Evolutionary conservation across 2,329 filamentous ascomycete species (phyloP).

Genomic region (Ophiostoma ips): DNA sequence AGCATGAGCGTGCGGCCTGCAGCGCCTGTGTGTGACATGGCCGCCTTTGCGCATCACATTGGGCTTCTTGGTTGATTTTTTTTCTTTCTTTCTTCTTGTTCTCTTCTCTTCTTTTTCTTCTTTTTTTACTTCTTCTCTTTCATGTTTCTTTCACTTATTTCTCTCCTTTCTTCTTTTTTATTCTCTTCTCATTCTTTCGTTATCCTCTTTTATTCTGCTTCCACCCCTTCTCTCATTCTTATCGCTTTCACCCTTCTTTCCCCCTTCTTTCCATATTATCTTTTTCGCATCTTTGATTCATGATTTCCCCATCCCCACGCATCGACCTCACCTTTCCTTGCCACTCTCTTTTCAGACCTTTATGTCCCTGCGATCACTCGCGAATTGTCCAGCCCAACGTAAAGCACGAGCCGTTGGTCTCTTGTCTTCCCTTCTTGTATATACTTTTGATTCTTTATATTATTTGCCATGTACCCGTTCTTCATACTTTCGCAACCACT

Average conservation of each 20-base stretch:
- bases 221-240: background rate
- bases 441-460: too few relatives aligned
- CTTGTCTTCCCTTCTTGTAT: too few relatives aligned
- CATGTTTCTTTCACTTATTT: background rate
- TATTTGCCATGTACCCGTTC: too few relatives aligned
- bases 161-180: background rate
- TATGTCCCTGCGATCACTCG: too few relatives aligned
- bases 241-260: background rate
- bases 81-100: background rate
- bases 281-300: background rate
- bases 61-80: background rate
- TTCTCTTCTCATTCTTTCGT: background rate
- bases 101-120: background rate
- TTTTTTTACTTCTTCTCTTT: background rate
- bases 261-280: background rate
- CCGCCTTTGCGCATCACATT: conserved; percentile 1
- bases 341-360: too few relatives aligned
- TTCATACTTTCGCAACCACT: too few relatives aligned
- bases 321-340: background rate
- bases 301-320: too few relatives aligned
- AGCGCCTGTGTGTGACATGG: background rate
- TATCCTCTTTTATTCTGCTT: background rate
- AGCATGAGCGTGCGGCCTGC: too few relatives aligned
- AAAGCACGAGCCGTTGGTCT: too few relatives aligned
- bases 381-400: too few relatives aligned